phyloP scores from a whole-genome alignment of 148 eudicot species.

The Spergularia marina region DNA sequence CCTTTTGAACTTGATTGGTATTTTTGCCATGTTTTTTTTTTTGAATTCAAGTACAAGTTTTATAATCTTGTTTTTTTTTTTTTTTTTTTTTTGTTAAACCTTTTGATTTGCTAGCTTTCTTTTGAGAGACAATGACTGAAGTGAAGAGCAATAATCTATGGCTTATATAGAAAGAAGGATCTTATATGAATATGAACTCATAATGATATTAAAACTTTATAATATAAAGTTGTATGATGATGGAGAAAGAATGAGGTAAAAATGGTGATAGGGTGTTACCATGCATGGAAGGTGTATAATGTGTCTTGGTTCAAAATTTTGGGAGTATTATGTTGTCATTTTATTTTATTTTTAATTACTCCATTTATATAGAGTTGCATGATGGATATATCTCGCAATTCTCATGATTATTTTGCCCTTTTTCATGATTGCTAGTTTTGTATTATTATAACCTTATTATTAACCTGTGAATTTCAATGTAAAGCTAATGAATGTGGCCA shows the following conservation, averaged over 20 bases:
- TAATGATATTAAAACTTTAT: neutral
- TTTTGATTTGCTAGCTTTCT: neutral
- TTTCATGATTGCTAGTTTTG: neutral
- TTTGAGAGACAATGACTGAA: constrained; percentile 3
- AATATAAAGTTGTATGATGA: neutral
- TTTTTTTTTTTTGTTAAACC: neutral
- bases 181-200: neutral
- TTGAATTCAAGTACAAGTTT: neutral
- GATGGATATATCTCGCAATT: neutral
- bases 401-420: neutral
- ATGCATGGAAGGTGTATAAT: constrained; percentile 7
- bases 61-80: too few species aligned
- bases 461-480: neutral
- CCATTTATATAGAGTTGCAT: neutral
- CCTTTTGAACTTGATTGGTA: constrained; percentile 51
- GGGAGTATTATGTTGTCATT: neutral
- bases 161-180: constrained; percentile 19
- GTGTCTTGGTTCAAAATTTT: neutral
- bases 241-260: constrained; percentile 26
- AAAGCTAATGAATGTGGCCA: constrained; percentile 22
- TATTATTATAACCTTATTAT: neutral
- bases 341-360: neutral
- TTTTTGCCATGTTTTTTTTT: constrained; percentile 26
- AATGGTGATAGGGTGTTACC: constrained; percentile 37
- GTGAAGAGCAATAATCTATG: neutral